Percentiles rank a stretch among this genome's conserved stretches.
Conservation (phyloP, 768 basidiomycete genomes). For the Lactarius indigo region DNA sequence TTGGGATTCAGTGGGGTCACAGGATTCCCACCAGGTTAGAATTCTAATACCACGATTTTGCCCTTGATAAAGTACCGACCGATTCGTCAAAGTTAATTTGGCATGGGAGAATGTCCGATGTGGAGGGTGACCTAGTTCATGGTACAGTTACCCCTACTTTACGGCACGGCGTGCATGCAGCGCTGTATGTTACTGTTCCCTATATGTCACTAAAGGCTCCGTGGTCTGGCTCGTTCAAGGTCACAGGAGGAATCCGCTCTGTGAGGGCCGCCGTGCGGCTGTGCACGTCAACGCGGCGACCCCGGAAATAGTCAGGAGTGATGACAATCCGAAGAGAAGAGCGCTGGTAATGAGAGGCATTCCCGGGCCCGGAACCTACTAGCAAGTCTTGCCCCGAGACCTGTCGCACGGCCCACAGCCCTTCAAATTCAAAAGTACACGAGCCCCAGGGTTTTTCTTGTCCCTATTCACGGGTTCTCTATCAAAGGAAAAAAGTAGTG, state of each 20-base stretch:
- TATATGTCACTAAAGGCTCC: conserved; percentile 11
- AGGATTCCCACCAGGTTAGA: conserved; percentile 20
- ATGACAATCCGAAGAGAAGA: background rate
- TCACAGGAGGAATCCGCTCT: background rate
- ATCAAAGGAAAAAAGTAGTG: background rate
- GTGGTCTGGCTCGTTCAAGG: conserved; percentile 7
- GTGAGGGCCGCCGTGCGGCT: conserved; percentile 13
- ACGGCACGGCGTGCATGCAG: background rate
- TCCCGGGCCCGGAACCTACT: background rate
- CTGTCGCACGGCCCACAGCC: conserved; percentile 7
- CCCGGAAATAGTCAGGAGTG: conserved; percentile 3
- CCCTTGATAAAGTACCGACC: background rate
- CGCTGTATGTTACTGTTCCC: background rate
- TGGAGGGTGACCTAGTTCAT: background rate
- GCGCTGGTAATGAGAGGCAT: background rate
- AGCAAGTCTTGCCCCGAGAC: background rate
- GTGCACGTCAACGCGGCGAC: conserved; percentile 8
- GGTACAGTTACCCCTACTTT: background rate
- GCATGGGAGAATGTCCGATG: background rate
- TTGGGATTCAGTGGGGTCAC: conserved; percentile 18
- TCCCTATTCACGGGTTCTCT: background rate
- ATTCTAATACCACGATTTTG: conserved; percentile 22
- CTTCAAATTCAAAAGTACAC: background rate
- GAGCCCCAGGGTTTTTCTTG: background rate
- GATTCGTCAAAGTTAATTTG: background rate